phyloP scores from a whole-genome alignment of 2,329 filamentous ascomycete species.

The Ceratocystis destructans region DNA sequence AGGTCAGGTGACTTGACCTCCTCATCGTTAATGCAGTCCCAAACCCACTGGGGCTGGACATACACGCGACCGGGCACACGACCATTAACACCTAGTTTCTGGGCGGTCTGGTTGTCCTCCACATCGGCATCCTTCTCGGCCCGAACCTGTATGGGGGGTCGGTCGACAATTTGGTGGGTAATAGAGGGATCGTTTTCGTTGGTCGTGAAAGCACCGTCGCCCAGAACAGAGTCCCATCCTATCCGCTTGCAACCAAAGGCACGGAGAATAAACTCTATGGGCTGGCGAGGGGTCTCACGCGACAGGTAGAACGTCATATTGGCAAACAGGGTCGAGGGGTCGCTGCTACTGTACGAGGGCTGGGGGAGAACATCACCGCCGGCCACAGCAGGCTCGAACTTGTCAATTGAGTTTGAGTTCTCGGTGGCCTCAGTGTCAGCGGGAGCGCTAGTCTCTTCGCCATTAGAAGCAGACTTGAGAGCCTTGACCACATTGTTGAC shows the following conservation, averaged over 20 bases:
- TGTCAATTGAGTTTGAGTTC: conserved; percentile 59
- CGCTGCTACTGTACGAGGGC: conserved; percentile 51
- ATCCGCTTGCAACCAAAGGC: conserved; percentile 92
- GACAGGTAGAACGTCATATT: conserved; percentile 87
- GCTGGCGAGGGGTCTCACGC: conserved; percentile 78
- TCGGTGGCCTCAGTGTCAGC: conserved; percentile 33
- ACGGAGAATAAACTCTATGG: conserved; percentile 84
- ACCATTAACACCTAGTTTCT: conserved; percentile 46
- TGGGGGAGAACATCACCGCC: conserved; percentile 79
- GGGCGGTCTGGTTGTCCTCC: conserved; percentile 49
- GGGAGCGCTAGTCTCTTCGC: conserved; percentile 30
- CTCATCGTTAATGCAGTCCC: conserved; percentile 90
- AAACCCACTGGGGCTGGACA: conserved; percentile 95
- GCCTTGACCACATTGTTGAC: conserved; percentile 57
- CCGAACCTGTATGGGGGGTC: conserved; percentile 57
- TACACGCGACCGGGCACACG: conserved; percentile 87
- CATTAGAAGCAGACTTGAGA: conserved; percentile 43
- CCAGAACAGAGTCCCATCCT: conserved; percentile 83
- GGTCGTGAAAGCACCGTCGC: conserved; percentile 82
- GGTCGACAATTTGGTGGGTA: conserved; percentile 91
- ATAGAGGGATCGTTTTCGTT: conserved; percentile 78
- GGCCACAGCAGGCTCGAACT: conserved; percentile 71
- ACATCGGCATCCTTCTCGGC: conserved; percentile 32
- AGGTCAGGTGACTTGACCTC: conserved; percentile 74
- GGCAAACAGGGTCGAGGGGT: conserved; percentile 65